Evolutionary conservation across 805 yeast species (phyloP).

Genomic region (Saccharomycopsis fodiens): DNA sequence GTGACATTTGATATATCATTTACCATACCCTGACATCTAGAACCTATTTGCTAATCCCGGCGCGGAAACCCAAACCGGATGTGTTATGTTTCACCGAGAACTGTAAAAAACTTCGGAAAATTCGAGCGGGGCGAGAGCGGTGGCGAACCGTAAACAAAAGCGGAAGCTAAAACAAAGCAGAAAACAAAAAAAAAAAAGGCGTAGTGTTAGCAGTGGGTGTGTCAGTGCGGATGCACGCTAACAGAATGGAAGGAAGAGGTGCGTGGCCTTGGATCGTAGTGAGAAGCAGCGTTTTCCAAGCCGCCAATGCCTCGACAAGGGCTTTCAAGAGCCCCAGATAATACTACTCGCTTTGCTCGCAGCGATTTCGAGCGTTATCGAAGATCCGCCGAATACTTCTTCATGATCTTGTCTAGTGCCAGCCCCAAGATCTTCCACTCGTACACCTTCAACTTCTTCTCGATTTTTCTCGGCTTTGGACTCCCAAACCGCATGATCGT

Average conservation of each 20-base stretch:
- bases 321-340: too few relatives aligned
- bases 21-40: background rate
- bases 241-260: too few relatives aligned
- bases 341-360: too few relatives aligned
- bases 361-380: too few relatives aligned
- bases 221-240: background rate
- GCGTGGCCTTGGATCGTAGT: too few relatives aligned
- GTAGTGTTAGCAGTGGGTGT: background rate
- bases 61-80: background rate
- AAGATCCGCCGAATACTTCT: constrained; percentile 31
- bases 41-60: background rate
- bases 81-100: too few relatives aligned
- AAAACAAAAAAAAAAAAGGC: background rate
- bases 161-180: too few relatives aligned
- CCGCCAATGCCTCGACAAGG: too few relatives aligned
- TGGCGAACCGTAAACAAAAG: too few relatives aligned
- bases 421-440: constrained; percentile 33
- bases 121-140: too few relatives aligned
- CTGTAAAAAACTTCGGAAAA: too few relatives aligned
- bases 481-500: constrained; percentile 37
- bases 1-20: background rate
- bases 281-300: too few relatives aligned
- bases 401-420: constrained; percentile 35
- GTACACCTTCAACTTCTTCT: constrained; percentile 40
- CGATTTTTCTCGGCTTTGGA: constrained; percentile 41